Evolutionary conservation across 1,284 basidiomycete species (phyloP).

Genomic region (Grifola frondosa): DNA sequence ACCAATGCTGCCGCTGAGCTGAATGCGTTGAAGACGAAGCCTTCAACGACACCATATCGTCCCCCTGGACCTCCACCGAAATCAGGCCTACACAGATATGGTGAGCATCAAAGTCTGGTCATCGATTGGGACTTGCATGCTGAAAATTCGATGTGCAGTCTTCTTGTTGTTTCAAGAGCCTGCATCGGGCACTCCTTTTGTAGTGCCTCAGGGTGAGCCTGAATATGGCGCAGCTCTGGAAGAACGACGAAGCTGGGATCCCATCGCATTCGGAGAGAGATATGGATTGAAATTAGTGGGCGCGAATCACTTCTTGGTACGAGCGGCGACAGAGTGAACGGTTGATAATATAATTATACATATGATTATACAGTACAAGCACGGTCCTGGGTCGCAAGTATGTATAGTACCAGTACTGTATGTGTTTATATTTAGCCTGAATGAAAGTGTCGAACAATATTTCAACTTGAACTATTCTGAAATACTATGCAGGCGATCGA

Average conservation of each 20-base stretch:
- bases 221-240: slow-evolving; percentile 47
- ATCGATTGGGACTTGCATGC: not conserved
- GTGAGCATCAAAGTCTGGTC: slow-evolving; percentile 32
- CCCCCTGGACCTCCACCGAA: slow-evolving; percentile 57
- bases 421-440: too few relatives aligned
- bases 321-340: slow-evolving; percentile 4
- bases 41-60: slow-evolving; percentile 55
- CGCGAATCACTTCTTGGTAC: slow-evolving; percentile 49
- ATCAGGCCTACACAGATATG: slow-evolving; percentile 59
- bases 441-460: too few relatives aligned
- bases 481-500: too few relatives aligned
- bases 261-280: slow-evolving; percentile 48
- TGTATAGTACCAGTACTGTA: too few relatives aligned
- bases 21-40: slow-evolving; percentile 43
- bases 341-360: not conserved
- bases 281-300: slow-evolving; percentile 59
- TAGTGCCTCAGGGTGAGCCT: slow-evolving; percentile 43
- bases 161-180: slow-evolving; percentile 67
- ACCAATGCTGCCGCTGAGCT: slow-evolving; percentile 34
- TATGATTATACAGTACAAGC: not conserved
- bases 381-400: too few relatives aligned
- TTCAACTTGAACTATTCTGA: too few relatives aligned
- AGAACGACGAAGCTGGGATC: slow-evolving; percentile 55
- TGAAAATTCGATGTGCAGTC: slow-evolving; percentile 32
- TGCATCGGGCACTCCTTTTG: slow-evolving; percentile 32